These are phyloP conservation scores for Quercus mongolica DNA, from an alignment of 306 rosid genomes.

Conservation along the genomic window DNA sequence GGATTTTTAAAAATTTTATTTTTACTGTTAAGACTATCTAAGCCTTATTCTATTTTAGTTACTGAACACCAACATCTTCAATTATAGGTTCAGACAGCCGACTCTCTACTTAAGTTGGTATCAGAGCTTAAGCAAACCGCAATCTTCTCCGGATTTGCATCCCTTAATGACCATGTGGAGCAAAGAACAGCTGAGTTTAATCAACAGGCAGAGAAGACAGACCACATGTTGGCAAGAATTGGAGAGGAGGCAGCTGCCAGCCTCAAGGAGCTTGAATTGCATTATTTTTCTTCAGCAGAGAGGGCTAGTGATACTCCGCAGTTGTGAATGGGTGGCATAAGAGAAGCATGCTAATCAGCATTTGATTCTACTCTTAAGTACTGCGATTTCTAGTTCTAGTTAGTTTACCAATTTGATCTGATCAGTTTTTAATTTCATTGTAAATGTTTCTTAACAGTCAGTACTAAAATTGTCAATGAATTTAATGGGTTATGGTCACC, in stretches of 20 bases:
- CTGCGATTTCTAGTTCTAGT: too few species aligned
- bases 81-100: constrained; percentile 73
- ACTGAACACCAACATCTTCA: neutral
- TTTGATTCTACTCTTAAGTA: too few species aligned
- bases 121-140: constrained; percentile 90
- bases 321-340: constrained; percentile 22
- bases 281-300: constrained; percentile 62
- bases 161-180: constrained; percentile 86
- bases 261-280: constrained; percentile 82
- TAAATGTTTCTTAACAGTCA: too few species aligned
- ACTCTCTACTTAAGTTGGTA: constrained; percentile 76
- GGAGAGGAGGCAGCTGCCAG: constrained; percentile 88
- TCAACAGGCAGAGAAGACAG: constrained; percentile 64
- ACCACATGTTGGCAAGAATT: constrained; percentile 54
- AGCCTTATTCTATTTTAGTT: too few species aligned
- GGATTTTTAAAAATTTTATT: neutral
- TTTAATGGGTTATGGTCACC: too few species aligned
- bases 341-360: too few species aligned
- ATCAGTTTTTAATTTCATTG: too few species aligned
- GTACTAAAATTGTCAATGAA: too few species aligned
- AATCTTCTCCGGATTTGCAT: constrained; percentile 90
- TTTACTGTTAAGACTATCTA: too few species aligned
- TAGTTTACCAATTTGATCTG: too few species aligned
- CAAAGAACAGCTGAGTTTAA: constrained; percentile 72
- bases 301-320: constrained; percentile 33